Percentiles rank a stretch among this genome's conserved stretches.
Evolutionary conservation across 371 early-diverging fungal genomes (phyloP).

Genomic region (Apophysomyces trapeziformis): DNA sequence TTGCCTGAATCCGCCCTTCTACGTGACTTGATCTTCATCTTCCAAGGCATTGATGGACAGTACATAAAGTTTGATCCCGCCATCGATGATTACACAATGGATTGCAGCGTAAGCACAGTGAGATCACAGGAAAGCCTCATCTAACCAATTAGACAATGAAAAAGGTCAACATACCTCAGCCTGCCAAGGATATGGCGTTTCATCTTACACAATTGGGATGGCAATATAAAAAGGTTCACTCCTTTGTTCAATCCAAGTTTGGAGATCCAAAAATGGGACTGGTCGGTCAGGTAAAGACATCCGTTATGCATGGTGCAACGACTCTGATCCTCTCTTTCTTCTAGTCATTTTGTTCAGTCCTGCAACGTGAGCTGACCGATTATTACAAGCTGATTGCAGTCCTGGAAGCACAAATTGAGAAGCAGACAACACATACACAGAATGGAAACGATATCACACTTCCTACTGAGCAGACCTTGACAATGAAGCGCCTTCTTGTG

Average conservation of each 20-base stretch:
- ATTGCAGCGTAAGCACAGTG: slow-evolving; percentile 44
- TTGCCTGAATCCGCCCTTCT: slow-evolving; percentile 74
- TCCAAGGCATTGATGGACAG: slow-evolving; percentile 94
- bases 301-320: neutral
- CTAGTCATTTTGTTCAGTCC: slow-evolving; percentile 81
- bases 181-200: slow-evolving; percentile 62
- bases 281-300: slow-evolving; percentile 60
- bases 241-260: slow-evolving; percentile 46
- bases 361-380: slow-evolving; percentile 77
- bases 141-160: neutral
- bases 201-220: slow-evolving; percentile 74
- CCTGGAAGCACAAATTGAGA: slow-evolving; percentile 80
- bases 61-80: slow-evolving; percentile 69
- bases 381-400: slow-evolving; percentile 87
- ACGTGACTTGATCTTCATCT: slow-evolving; percentile 86
- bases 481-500: slow-evolving; percentile 82
- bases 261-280: slow-evolving; percentile 58
- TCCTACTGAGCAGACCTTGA: slow-evolving; percentile 59
- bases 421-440: slow-evolving; percentile 18
- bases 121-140: slow-evolving; percentile 24
- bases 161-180: slow-evolving; percentile 54
- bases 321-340: slow-evolving; percentile 5
- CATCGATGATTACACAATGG: slow-evolving; percentile 54
- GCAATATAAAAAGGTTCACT: slow-evolving; percentile 65
- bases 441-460: slow-evolving; percentile 21